Base-by-base conservation (phyloP, 1,284 basidiomycete species). In the Paramarasmius palmivorus region DNA sequence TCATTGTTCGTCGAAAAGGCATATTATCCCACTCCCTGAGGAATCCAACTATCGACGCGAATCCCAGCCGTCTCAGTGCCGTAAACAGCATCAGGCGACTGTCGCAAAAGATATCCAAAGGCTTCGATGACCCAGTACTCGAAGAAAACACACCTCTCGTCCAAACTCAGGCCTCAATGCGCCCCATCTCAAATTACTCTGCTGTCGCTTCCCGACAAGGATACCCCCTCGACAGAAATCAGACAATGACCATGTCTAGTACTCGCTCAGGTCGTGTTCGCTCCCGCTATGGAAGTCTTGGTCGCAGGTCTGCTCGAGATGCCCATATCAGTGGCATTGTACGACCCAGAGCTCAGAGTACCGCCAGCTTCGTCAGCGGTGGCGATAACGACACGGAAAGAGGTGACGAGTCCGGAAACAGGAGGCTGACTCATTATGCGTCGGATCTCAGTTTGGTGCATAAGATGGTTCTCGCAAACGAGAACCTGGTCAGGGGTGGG, bases 381-480 rank as follows among this genome's bases (percentile, higher is more conserved):
- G 70, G 70, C 52, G 60, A 65, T 15, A 65, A 68, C 41, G 70
- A 70, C 14, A 71, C 70, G 1, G 64, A 68, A 8, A 44, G 15
- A n/a, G 44, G 14, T 26, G 44, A 46, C 17, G 44, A 32, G 4
- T 26, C 8, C 15, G 23, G 44, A 25, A 19, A 37, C 5, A 14
- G 22, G 15, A n/a, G 20, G 26, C 19, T 34, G 32, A 32, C 9
- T 22, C 40, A 19, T 5, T 29, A 8, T 71, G 73, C 12, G 68
- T 68, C 20, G 69, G 68, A 4, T 74, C 73, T 88, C 49, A 92
- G 89, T 63, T 92, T 98, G 62, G 90, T 95, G 0, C 92, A 97
- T 65, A 82, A 92, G 57, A 69, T 96, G 14, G 74, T 96, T 19
- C 84, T 96, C 72, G 92, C 93, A 4, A 95, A 95, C 68, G 92